Base-by-base conservation (phyloP, 495 filamentous ascomycete species). In the Gamarada debralockiae region DNA sequence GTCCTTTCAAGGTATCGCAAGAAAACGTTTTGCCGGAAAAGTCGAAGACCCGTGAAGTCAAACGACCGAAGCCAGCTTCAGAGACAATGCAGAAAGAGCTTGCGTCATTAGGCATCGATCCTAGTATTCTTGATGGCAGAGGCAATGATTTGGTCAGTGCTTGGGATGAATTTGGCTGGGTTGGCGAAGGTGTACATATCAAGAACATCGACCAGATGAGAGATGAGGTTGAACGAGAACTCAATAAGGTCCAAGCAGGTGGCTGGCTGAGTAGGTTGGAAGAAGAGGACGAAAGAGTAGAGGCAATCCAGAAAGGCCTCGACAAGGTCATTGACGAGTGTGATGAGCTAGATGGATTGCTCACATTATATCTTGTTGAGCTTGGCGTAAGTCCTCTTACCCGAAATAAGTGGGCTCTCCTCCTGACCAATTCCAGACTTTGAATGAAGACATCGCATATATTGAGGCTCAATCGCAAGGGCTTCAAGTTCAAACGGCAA, bases 401-500 rank as follows among this genome's bases (percentile, higher is more conserved):
- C 12, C 3, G 8, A 39, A 36, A 9, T 27, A 18, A 18, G 0
- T 47, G 10, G 10, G 24, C 2, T 47, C 14, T 10, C 24, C 57
- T 58, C 52, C 73, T 83, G 64, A 79, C 58, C 27, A 31, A 33
- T 29, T n/a, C 15, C 53, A 96, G 89, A 97, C 90, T 40, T 75
- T 98, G 2, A 89, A 92, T 49, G 92, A 97, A 29, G 93, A 98
- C 68, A 90, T 98, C 39, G 83, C 91, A 5, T 97, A 92, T 63
- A 97, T 98, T 46, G 93, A 98, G 72, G 89, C 95, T 8, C 93
- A 97, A 65, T 90, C 89, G 4, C 92, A 97, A 70, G 95, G 93
- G 70, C 69, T 98, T 20, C 95, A 97, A 62, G 91, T 98, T 17
- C 92, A 97, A 66, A 90, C 92, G 17, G 91, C 95, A 18, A 98